A percentile compares a stretch with the other conserved stretches of the same genome.
phyloP scores from a whole-genome alignment of 2,329 filamentous ascomycete species.

The Cercospora sesami region DNA sequence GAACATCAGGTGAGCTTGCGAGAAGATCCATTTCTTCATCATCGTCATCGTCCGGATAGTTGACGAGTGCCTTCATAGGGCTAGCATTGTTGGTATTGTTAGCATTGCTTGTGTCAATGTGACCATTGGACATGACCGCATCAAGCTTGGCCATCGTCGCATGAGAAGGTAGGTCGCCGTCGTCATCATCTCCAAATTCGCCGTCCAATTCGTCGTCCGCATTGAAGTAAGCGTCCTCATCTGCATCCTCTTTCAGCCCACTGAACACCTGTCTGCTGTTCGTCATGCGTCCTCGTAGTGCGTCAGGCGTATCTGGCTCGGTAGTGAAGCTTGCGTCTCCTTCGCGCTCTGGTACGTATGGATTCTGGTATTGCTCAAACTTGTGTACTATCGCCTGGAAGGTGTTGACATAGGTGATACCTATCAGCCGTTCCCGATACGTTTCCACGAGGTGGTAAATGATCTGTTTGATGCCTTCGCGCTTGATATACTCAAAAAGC shows the following conservation, averaged over 20 bases:
- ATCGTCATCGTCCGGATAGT: slow-evolving; percentile 93
- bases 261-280: slow-evolving; percentile 61
- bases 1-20: slow-evolving; percentile 51
- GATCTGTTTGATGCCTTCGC: slow-evolving; percentile 74
- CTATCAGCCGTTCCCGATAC: slow-evolving; percentile 73
- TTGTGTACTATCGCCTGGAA: slow-evolving; percentile 74
- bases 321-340: slow-evolving; percentile 67
- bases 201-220: slow-evolving; percentile 84
- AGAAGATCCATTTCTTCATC: slow-evolving; percentile 55
- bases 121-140: slow-evolving; percentile 56
- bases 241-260: slow-evolving; percentile 77
- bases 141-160: slow-evolving; percentile 13
- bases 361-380: slow-evolving; percentile 73
- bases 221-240: slow-evolving; percentile 94
- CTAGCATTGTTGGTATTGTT: slow-evolving; percentile 39
- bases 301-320: slow-evolving; percentile 58
- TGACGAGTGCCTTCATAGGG: slow-evolving; percentile 73
- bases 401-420: slow-evolving; percentile 78
- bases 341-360: slow-evolving; percentile 48
- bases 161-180: slow-evolving; percentile 34
- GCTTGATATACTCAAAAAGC: slow-evolving; percentile 84
- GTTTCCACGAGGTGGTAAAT: slow-evolving; percentile 82
- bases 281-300: slow-evolving; percentile 42
- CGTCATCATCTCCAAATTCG: slow-evolving; percentile 43
- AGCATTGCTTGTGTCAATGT: slow-evolving; percentile 35